A percentile compares a stretch with the other conserved stretches of the same genome.
phyloP scores from a whole-genome alignment of 495 filamentous ascomycete species.

The Penicillium cataractarum region DNA sequence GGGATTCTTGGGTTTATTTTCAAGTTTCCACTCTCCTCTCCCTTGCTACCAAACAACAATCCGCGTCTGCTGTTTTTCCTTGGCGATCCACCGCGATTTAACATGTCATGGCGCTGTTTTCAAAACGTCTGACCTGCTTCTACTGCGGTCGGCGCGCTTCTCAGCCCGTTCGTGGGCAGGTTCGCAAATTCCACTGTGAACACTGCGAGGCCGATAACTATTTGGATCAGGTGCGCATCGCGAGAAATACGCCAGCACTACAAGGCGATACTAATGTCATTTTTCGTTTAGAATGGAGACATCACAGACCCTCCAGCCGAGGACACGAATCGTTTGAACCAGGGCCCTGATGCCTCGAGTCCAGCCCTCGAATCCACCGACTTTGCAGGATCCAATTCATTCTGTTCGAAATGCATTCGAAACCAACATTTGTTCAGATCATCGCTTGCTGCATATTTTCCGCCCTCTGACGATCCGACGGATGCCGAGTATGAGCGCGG shows the following conservation, averaged over 20 bases:
- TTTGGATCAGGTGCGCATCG: slow-evolving; percentile 62
- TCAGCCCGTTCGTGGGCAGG: slow-evolving; percentile 51
- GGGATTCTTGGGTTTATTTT: slow-evolving; percentile 34
- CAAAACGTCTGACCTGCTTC: slow-evolving; percentile 67
- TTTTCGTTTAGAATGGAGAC: slow-evolving; percentile 65
- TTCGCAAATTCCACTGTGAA: slow-evolving; percentile 67
- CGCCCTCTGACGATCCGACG: slow-evolving; percentile 64
- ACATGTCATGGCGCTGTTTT: slow-evolving; percentile 53
- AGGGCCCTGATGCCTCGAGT: slow-evolving; percentile 32
- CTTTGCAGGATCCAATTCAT: slow-evolving; percentile 54
- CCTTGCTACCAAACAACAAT: slow-evolving; percentile 15
- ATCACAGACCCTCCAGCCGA: slow-evolving; percentile 83
- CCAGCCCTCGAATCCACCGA: slow-evolving; percentile 38
- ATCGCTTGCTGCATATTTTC: slow-evolving; percentile 70
- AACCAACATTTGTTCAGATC: slow-evolving; percentile 79
- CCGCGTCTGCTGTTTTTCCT: background rate
- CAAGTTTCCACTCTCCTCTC: slow-evolving; percentile 6
- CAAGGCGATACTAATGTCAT: slow-evolving; percentile 1
- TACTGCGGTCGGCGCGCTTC: slow-evolving; percentile 71
- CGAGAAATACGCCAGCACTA: slow-evolving; percentile 11
- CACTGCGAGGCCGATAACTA: slow-evolving; percentile 82
- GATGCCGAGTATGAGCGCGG: slow-evolving; percentile 60
- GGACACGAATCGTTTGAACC: slow-evolving; percentile 39
- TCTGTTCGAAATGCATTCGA: slow-evolving; percentile 77
- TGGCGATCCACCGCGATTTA: background rate